Evolutionary conservation across 2,329 filamentous ascomycete genomes (phyloP).

Genomic region (Colletotrichum tropicicola): DNA sequence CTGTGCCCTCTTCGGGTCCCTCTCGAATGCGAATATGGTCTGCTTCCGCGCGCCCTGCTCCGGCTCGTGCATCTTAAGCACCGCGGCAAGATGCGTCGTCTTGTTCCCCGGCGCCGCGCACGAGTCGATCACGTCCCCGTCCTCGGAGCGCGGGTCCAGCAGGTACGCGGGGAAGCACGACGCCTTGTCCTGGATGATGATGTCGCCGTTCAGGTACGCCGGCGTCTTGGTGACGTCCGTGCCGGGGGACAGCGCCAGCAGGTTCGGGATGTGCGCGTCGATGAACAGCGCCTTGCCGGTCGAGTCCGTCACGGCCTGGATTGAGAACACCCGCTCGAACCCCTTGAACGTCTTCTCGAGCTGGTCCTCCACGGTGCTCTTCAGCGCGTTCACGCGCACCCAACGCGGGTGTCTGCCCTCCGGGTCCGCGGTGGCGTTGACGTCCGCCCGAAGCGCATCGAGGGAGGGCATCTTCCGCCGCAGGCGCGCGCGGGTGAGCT

Average conservation of each 20-base stretch:
- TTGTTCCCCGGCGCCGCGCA: conserved; percentile 98
- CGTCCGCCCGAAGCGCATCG: conserved; percentile 68
- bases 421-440: conserved; percentile 61
- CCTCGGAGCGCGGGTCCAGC: conserved; percentile 71
- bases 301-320: conserved; percentile 65
- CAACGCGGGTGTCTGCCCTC: conserved; percentile 80
- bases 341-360: conserved; percentile 77
- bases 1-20: conserved; percentile 74
- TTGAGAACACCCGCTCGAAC: conserved; percentile 63
- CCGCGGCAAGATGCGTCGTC: conserved; percentile 89
- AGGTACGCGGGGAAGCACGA: conserved; percentile 96
- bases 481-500: conserved; percentile 83
- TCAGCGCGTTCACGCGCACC: conserved; percentile 87
- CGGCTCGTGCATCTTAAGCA: conserved; percentile 61
- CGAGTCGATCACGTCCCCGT: conserved; percentile 87
- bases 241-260: conserved; percentile 80
- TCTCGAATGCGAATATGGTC: conserved; percentile 82
- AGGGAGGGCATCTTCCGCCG: conserved; percentile 75
- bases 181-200: conserved; percentile 96
- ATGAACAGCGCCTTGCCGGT: conserved; percentile 67
- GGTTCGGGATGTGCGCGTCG: conserved; percentile 84
- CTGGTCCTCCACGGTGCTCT: conserved; percentile 75
- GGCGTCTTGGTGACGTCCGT: conserved; percentile 76
- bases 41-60: conserved; percentile 46
- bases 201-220: conserved; percentile 78